These are phyloP conservation scores for Asterionellopsis glacialis DNA, from an alignment of 108 stramenopile genomes.

Conservation along the genomic window DNA sequence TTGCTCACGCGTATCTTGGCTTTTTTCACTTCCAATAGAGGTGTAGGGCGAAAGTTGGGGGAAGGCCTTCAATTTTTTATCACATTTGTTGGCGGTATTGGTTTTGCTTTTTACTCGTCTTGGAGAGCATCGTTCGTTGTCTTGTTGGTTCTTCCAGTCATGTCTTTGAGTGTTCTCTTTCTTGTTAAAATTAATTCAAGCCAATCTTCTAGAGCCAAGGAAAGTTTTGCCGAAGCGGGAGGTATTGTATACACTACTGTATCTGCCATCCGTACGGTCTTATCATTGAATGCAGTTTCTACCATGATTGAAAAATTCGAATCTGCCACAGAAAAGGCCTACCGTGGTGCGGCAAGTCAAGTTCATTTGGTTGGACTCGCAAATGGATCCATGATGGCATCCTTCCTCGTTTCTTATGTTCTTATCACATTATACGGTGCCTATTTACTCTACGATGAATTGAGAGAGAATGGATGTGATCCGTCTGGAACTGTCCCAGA, in stretches of 20 bases:
- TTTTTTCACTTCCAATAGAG: conserved; percentile 6
- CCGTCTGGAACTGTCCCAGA: conserved; percentile 33
- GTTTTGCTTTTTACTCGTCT: conserved; percentile 28
- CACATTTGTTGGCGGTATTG: conserved; percentile 31
- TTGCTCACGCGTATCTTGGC: too few relatives aligned
- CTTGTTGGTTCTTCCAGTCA: conserved; percentile 39
- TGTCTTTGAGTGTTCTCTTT: conserved; percentile 19
- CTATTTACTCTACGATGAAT: conserved; percentile 33
- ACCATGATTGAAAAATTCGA: conserved; percentile 39
- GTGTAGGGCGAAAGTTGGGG: conserved; percentile 36
- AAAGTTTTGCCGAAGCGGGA: conserved; percentile 44
- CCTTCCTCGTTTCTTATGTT: conserved; percentile 23
- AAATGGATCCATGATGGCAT: conserved; percentile 38
- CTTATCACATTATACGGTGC: conserved; percentile 35
- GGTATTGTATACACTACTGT: conserved; percentile 47
- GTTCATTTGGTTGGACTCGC: conserved; percentile 33
- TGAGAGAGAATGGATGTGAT: conserved; percentile 44
- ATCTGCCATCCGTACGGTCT: conserved; percentile 48
- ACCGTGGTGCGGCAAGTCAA: conserved; percentile 21
- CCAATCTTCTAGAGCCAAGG: conserved; percentile 26
- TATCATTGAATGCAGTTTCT: conserved; percentile 43
- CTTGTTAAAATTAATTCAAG: conserved; percentile 25
- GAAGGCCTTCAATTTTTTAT: conserved; percentile 38
- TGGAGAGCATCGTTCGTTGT: conserved; percentile 35
- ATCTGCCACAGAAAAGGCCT: conserved; percentile 38